These are phyloP conservation scores for Gracilaria domingensis DNA, from an alignment of 23 red algal genomes.

Conservation along the genomic window DNA sequence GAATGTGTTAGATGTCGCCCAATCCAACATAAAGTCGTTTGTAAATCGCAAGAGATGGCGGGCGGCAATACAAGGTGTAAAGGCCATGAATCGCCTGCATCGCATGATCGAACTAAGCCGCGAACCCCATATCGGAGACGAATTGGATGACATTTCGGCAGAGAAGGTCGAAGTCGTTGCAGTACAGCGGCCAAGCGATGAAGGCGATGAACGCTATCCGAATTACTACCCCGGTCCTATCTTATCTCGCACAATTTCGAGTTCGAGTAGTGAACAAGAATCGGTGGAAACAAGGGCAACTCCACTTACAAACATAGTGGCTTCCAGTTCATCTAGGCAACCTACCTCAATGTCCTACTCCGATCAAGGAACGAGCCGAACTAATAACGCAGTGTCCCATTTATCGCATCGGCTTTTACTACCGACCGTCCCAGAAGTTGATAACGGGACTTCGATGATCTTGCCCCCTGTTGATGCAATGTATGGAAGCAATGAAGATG, in stretches of 20 bases:
- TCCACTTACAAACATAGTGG: conserved; percentile 16
- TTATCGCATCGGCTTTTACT: conserved; percentile 2
- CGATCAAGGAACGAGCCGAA: conserved; percentile 13
- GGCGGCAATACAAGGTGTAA: conserved; percentile 68
- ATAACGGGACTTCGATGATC: conserved; percentile 55
- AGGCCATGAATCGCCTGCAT: conserved; percentile 79
- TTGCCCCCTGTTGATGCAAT: conserved; percentile 24
- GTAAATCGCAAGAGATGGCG: conserved; percentile 69
- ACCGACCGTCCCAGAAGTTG: conserved; percentile 17
- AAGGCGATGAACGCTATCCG: background rate
- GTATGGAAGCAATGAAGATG: conserved; percentile 53
- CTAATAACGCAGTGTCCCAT: conserved; percentile 8
- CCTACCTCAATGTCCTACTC: conserved; percentile 19
- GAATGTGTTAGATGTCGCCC: conserved; percentile 64
- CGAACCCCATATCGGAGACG: conserved; percentile 29
- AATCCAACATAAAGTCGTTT: conserved; percentile 72
- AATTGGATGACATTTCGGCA: conserved; percentile 42
- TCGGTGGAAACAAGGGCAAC: conserved; percentile 16
- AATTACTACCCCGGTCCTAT: background rate
- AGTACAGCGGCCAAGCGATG: conserved; percentile 13
- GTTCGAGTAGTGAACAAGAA: conserved; percentile 55
- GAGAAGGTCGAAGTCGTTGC: conserved; percentile 42
- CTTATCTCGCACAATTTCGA: conserved; percentile 33
- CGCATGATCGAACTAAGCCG: conserved; percentile 52
- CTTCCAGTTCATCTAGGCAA: background rate